phyloP scores from a whole-genome alignment of 257 asterid genomes.

The Handroanthus guayacan region DNA sequence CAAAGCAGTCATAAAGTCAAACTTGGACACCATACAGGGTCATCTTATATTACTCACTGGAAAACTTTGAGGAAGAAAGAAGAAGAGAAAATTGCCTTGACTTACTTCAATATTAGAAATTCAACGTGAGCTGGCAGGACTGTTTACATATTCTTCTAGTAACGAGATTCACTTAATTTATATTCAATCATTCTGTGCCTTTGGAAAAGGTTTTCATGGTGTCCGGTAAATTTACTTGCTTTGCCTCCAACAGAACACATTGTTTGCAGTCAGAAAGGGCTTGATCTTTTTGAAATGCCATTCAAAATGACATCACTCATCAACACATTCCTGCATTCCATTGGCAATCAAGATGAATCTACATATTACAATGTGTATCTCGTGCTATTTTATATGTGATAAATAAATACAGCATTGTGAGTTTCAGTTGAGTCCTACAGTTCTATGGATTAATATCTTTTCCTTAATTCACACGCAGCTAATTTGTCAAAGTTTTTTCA shows the following conservation, averaged over 20 bases:
- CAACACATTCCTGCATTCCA: neutral
- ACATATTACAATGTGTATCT: neutral
- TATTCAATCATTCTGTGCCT: neutral
- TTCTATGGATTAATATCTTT: constrained; percentile 5
- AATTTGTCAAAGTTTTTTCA: constrained; percentile 13
- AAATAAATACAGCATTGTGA: neutral
- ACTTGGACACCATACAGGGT: neutral
- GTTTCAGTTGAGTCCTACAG: neutral
- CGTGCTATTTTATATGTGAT: constrained; percentile 15
- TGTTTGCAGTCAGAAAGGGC: constrained; percentile 18
- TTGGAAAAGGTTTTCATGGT: neutral
- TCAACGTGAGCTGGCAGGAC: neutral
- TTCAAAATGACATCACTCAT: neutral
- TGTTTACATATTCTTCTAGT: neutral
- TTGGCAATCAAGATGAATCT: constrained; percentile 12
- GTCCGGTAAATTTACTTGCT: constrained; percentile 15
- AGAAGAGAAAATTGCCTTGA: neutral
- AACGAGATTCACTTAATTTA: neutral
- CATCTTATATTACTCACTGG: neutral
- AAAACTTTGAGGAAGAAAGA: neutral
- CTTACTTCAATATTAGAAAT: neutral
- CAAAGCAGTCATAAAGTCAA: neutral
- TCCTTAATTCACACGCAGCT: constrained; percentile 9
- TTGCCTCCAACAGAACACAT: neutral
- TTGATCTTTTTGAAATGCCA: constrained; percentile 3